Percentiles rank a stretch among this genome's conserved stretches.
Evolutionary conservation across 2,329 filamentous ascomycete species (phyloP).

Genomic region (Rachicladosporium sp.): DNA sequence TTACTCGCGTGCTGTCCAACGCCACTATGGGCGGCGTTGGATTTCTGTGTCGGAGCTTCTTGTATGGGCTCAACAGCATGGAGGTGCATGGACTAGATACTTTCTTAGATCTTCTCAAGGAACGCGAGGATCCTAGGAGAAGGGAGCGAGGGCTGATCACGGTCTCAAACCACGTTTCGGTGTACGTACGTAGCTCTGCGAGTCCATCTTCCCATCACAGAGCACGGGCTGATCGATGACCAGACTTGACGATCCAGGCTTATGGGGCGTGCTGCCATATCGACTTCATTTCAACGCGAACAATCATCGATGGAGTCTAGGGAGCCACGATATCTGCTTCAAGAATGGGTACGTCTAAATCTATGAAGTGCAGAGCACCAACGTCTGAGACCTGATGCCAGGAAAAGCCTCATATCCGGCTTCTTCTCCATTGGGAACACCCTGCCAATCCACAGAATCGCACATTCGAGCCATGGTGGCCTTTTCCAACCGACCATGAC

Average conservation of each 20-base stretch:
- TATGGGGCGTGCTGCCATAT: conserved; percentile 81
- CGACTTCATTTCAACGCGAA: conserved; percentile 57
- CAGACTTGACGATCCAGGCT: conserved; percentile 84
- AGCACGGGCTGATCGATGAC: conserved; percentile 7
- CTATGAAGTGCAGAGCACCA: neutral
- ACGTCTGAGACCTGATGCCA: neutral
- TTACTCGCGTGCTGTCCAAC: conserved; percentile 64
- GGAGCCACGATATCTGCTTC: conserved; percentile 92
- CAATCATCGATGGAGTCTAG: conserved; percentile 78
- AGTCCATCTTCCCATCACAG: neutral
- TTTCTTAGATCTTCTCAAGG: conserved; percentile 66
- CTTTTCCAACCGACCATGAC: conserved; percentile 82
- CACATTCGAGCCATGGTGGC: conserved; percentile 68
- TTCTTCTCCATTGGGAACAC: conserved; percentile 90
- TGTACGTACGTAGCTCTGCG: conserved; percentile 49
- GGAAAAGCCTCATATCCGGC: conserved; percentile 47
- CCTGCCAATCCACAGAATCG: conserved; percentile 71
- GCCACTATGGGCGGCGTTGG: conserved; percentile 63
- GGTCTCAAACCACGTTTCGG: conserved; percentile 77
- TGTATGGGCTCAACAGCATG: conserved; percentile 61
- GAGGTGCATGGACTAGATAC: conserved; percentile 64
- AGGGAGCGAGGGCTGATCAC: conserved; percentile 72
- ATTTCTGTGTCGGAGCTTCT: conserved; percentile 58
- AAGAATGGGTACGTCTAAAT: conserved; percentile 55
- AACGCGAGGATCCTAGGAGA: conserved; percentile 51